These are phyloP conservation scores for Hortaea werneckii DNA, from an alignment of 2,329 filamentous ascomycete genomes.

Conservation along the genomic window DNA sequence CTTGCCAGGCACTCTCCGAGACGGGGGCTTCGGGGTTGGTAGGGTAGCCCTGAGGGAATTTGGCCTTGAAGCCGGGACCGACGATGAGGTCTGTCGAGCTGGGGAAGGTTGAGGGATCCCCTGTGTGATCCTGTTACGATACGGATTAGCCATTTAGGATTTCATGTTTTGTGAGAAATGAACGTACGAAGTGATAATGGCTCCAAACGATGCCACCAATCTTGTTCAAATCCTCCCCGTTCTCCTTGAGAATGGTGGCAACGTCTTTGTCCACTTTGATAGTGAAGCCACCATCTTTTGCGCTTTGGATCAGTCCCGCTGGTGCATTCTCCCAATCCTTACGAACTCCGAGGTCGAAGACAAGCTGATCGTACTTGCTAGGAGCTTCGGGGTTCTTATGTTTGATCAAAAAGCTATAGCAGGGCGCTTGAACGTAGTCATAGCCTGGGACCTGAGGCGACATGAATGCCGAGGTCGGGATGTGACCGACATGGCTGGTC, in stretches of 20 bases:
- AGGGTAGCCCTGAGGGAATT: constrained; percentile 33
- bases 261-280: constrained; percentile 35
- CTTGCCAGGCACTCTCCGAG: constrained; percentile 28
- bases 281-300: constrained; percentile 19
- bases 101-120: constrained; percentile 33
- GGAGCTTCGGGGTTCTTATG: constrained; percentile 21
- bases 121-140: constrained; percentile 29
- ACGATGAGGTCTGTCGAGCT: constrained; percentile 33
- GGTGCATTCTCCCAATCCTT: constrained; percentile 33
- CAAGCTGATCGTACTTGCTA: constrained; percentile 13
- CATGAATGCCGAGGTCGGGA: constrained; percentile 18
- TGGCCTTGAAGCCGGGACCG: constrained; percentile 35
- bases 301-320: constrained; percentile 3
- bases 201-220: constrained; percentile 26
- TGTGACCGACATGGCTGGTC: constrained; percentile 6
- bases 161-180: too few species aligned
- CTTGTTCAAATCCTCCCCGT: constrained; percentile 28
- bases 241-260: constrained; percentile 30
- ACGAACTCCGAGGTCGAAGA: constrained; percentile 37
- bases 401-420: constrained; percentile 39
- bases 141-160: too few species aligned
- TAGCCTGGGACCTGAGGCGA: constrained; percentile 27
- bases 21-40: constrained; percentile 26
- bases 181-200: constrained; percentile 18
- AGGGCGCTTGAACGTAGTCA: constrained; percentile 25